A percentile compares a stretch with the other conserved stretches of the same genome.
Conservation (phyloP, 805 yeast genomes). For the Ogataea populi-albae region DNA sequence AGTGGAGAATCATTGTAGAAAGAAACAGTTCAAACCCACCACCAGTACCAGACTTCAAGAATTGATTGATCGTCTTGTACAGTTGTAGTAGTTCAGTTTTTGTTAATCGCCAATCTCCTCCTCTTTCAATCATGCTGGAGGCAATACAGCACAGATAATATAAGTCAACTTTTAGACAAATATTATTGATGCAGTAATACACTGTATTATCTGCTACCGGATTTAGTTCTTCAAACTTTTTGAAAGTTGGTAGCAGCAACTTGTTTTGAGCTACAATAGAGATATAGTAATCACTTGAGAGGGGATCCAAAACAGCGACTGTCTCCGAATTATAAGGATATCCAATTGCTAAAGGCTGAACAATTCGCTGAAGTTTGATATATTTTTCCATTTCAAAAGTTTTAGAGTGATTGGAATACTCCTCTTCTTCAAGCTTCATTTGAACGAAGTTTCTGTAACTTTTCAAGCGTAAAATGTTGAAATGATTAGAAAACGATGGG, state of each 20-base stretch:
- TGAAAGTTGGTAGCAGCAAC: slow-evolving; percentile 13
- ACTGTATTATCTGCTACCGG: slow-evolving; percentile 1
- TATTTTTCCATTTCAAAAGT: slow-evolving; percentile 22
- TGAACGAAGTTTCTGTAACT: slow-evolving; percentile 23
- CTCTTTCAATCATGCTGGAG: slow-evolving; percentile 22
- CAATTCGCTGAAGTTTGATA: slow-evolving; percentile 23
- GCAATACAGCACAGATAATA: slow-evolving; percentile 20
- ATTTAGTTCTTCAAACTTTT: slow-evolving; percentile 3
- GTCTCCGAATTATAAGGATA: slow-evolving; percentile 20
- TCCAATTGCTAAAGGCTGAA: slow-evolving; percentile 30
- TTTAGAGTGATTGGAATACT: slow-evolving; percentile 13
- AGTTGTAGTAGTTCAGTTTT: slow-evolving; percentile 25
- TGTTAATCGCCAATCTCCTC: slow-evolving; percentile 22
- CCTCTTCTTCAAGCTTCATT: slow-evolving; percentile 23
- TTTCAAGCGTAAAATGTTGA: slow-evolving; percentile 15
- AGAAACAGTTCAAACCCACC: slow-evolving; percentile 13
- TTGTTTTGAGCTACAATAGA: slow-evolving; percentile 22
- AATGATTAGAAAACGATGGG: slow-evolving; percentile 24
- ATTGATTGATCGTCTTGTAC: slow-evolving; percentile 25
- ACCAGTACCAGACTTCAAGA: slow-evolving; percentile 16
- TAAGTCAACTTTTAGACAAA: slow-evolving; percentile 21
- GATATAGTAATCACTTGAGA: slow-evolving; percentile 18
- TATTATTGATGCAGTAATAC: slow-evolving; percentile 14
- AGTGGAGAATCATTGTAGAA: slow-evolving; percentile 7
- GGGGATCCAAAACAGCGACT: slow-evolving; percentile 18